A percentile compares a stretch with the other conserved stretches of the same genome.
Evolutionary conservation across 179 eudicot species (phyloP).

Genomic region (Silene coronaria): DNA sequence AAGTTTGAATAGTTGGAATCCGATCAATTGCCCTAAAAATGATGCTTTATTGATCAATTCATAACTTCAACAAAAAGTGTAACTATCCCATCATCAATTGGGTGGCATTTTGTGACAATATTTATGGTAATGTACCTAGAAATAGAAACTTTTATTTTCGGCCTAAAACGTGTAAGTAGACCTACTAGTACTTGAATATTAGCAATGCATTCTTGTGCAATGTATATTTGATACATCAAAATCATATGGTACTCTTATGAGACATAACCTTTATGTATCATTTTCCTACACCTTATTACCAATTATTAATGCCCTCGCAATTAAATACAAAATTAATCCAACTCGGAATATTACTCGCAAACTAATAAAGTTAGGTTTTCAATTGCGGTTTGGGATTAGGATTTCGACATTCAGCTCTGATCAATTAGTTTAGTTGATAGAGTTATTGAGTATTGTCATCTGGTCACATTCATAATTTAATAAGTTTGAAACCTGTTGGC

Average conservation of each 20-base stretch:
- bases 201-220: neutral
- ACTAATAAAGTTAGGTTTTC: slow-evolving; percentile 3
- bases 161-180: slow-evolving; percentile 15
- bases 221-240: neutral
- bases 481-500: neutral
- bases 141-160: slow-evolving; percentile 8
- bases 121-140: neutral
- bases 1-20: neutral
- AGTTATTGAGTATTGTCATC: neutral
- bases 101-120: neutral
- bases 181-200: slow-evolving; percentile 8
- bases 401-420: neutral
- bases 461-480: neutral
- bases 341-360: neutral
- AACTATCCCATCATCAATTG: neutral
- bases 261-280: neutral
- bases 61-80: neutral
- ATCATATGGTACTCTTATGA: neutral
- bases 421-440: neutral
- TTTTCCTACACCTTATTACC: slow-evolving; percentile 3
- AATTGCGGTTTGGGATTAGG: neutral
- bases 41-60: neutral
- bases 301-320: neutral
- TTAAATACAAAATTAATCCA: neutral
- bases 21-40: neutral